Conservation (phyloP, 1,139 yeast species). For the Debaryomyces sp. region DNA sequence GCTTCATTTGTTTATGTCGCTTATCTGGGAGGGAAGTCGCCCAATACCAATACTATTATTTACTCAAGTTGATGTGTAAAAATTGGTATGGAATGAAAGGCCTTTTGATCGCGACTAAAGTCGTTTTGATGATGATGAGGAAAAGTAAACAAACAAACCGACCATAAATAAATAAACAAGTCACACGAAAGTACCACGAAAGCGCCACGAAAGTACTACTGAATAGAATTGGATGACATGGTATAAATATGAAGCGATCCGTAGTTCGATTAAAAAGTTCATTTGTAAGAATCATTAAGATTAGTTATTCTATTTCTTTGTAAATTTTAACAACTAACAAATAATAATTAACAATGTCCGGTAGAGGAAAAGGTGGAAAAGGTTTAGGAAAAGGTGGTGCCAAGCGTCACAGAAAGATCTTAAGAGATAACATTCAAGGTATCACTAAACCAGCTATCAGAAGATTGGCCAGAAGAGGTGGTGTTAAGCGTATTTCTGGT, state of each 20-base stretch:
- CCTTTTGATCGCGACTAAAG: constrained; percentile 4
- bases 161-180: constrained; percentile 5
- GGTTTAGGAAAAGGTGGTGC: constrained; percentile 99
- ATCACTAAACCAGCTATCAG: constrained; percentile 99
- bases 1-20: constrained; percentile 1
- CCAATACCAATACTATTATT: background rate
- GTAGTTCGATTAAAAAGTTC: background rate
- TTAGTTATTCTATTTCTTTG: constrained; percentile 1
- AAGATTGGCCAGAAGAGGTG: constrained; percentile 99
- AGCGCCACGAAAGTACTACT: background rate
- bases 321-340: constrained; percentile 6
- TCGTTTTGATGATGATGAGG: background rate
- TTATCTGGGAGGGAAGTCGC: background rate
- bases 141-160: constrained; percentile 2
- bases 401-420: constrained; percentile 99
- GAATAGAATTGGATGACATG: background rate
- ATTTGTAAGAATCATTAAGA: background rate
- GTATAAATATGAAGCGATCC: constrained; percentile 8
- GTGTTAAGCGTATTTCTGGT: constrained; percentile 99
- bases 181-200: background rate
- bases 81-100: background rate
- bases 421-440: constrained; percentile 99
- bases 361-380: constrained; percentile 99
- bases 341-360: constrained; percentile 70
- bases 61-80: constrained; percentile 4